Conservation (phyloP, 257 asterid species). For the Datura wrightii region DNA sequence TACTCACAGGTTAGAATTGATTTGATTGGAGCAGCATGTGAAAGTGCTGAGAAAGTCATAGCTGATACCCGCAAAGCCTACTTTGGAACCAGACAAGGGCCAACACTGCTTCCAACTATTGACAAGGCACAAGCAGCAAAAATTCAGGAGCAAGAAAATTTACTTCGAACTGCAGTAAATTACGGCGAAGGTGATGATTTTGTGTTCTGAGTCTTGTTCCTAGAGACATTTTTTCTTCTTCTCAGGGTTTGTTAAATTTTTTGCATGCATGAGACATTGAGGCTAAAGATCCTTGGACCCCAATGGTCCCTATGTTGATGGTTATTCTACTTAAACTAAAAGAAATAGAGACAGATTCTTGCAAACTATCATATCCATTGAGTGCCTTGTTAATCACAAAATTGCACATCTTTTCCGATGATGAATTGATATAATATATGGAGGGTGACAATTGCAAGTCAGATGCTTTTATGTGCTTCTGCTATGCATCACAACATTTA, state of each 20-base stretch:
- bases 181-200: constrained; percentile 82
- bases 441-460: constrained; percentile 10
- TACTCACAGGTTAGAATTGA: constrained; percentile 76
- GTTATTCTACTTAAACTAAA: neutral
- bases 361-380: neutral
- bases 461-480: constrained; percentile 7
- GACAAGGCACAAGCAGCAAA: constrained; percentile 99
- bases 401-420: constrained; percentile 19
- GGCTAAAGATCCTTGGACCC: constrained; percentile 25
- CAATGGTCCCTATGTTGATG: constrained; percentile 3
- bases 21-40: constrained; percentile 92
- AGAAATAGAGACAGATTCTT: constrained; percentile 1
- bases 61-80: constrained; percentile 87
- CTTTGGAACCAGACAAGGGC: constrained; percentile 94
- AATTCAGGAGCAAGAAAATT: constrained; percentile 94
- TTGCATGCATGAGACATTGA: constrained; percentile 16
- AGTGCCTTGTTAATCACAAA: constrained; percentile 13
- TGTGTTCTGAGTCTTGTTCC: constrained; percentile 27
- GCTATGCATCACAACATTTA: neutral
- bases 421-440: neutral
- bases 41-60: constrained; percentile 95
- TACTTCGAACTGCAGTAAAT: constrained; percentile 90
- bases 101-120: constrained; percentile 82
- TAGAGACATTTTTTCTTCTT: constrained; percentile 24
- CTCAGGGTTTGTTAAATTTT: neutral